phyloP scores from a whole-genome alignment of 2,329 filamentous ascomycete species.

The Apiospora sp. region DNA sequence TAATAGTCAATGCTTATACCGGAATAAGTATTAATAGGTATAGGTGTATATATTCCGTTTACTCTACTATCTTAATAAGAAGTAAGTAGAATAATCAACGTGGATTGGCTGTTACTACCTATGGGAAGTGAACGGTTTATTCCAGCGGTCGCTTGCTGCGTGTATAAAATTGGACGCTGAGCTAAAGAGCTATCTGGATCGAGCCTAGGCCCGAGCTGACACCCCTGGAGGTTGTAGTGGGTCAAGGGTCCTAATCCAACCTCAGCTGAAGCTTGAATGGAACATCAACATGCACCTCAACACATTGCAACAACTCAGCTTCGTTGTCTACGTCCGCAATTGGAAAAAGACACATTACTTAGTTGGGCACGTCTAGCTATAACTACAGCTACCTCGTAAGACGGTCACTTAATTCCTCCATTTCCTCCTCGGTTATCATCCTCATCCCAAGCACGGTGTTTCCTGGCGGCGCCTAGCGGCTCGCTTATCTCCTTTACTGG shows the following conservation, averaged over 20 bases:
- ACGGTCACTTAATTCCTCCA: not conserved
- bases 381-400: not conserved
- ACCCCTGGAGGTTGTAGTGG: not conserved
- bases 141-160: too few relatives aligned
- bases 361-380: not conserved
- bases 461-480: not conserved
- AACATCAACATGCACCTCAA: conserved; percentile 9
- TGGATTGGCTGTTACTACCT: too few relatives aligned
- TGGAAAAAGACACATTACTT: not conserved
- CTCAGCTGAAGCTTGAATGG: conserved; percentile 19
- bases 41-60: too few relatives aligned
- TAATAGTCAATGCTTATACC: too few relatives aligned
- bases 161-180: not conserved
- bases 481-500: not conserved
- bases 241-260: conserved; percentile 17
- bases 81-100: too few relatives aligned
- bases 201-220: conserved; percentile 13
- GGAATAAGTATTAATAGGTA: too few relatives aligned
- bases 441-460: not conserved
- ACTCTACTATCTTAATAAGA: too few relatives aligned
- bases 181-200: conserved; percentile 8
- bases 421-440: not conserved
- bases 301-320: not conserved
- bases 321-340: not conserved
- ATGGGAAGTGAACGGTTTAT: too few relatives aligned